phyloP scores from a whole-genome alignment of 305 asterid genomes.

The Nicotiana rustica region DNA sequence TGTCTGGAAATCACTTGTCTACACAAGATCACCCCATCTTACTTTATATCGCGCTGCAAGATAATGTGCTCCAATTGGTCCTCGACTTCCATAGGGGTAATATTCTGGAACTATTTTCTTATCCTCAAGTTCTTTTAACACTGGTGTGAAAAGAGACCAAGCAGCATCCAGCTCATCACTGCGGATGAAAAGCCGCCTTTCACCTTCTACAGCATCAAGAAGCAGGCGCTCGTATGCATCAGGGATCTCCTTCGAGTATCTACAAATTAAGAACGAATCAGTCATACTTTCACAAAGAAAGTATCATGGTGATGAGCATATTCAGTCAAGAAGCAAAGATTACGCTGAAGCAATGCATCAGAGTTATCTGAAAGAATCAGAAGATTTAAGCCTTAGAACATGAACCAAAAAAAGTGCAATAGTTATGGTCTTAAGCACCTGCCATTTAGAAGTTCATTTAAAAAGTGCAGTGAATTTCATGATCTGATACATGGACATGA shows the following conservation, averaged over 20 bases:
- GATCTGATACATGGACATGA: not conserved
- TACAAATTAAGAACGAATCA: constrained; percentile 38
- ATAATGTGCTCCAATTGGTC: constrained; percentile 94
- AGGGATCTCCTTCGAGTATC: constrained; percentile 93
- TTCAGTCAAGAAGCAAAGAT: not conserved
- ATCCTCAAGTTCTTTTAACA: constrained; percentile 77
- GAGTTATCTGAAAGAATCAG: not conserved
- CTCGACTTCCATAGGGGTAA: constrained; percentile 94
- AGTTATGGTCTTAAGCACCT: not conserved
- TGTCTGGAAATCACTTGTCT: not conserved
- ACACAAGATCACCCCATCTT: constrained; percentile 90
- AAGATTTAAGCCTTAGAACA: not conserved
- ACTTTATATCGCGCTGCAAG: constrained; percentile 88
- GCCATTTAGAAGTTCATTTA: not conserved
- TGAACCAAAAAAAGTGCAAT: not conserved
- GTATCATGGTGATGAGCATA: constrained; percentile 4
- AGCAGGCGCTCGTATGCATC: constrained; percentile 98
- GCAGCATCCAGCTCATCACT: constrained; percentile 97
- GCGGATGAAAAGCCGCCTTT: constrained; percentile 92
- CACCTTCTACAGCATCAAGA: constrained; percentile 94
- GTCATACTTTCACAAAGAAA: not conserved
- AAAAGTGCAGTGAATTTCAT: not conserved
- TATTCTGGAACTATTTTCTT: constrained; percentile 76
- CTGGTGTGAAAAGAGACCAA: constrained; percentile 96
- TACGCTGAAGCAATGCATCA: not conserved